A percentile compares a stretch with the other conserved stretches of the same genome.
Evolutionary conservation across 352 stramenopile genomes (phyloP).

Genomic region (Aphanomyces cochlioides): DNA sequence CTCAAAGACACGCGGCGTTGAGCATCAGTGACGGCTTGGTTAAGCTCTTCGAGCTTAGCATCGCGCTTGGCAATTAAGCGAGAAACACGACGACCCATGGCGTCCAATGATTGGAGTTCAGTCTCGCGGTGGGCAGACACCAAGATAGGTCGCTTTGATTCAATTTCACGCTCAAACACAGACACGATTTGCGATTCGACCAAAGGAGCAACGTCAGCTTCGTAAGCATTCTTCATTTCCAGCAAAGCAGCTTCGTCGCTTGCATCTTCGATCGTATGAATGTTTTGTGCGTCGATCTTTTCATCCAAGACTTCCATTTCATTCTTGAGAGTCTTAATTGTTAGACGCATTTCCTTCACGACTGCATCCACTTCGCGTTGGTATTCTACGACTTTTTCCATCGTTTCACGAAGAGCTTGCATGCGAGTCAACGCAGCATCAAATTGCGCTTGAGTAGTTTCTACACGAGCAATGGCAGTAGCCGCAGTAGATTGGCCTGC

Average conservation of each 20-base stretch:
- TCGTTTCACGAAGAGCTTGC: constrained; percentile 52
- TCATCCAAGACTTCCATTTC: constrained; percentile 86
- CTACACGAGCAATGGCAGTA: constrained; percentile 63
- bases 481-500: constrained; percentile 64
- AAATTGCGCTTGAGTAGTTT: constrained; percentile 67
- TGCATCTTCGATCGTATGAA: constrained; percentile 23
- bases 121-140: constrained; percentile 48
- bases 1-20: constrained; percentile 74
- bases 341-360: constrained; percentile 68
- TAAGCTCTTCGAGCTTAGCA: constrained; percentile 72
- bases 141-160: constrained; percentile 72
- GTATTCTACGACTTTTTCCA: constrained; percentile 52
- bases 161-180: constrained; percentile 48
- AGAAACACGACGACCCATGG: constrained; percentile 62
- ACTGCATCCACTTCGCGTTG: constrained; percentile 75
- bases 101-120: constrained; percentile 71
- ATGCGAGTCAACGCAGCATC: constrained; percentile 68
- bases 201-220: constrained; percentile 40
- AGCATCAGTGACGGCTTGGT: constrained; percentile 65
- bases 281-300: constrained; percentile 45
- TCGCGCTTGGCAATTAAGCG: constrained; percentile 61
- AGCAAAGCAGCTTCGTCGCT: constrained; percentile 11
- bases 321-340: constrained; percentile 87
- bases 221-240: constrained; percentile 30
- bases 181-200: constrained; percentile 33